Evolutionary conservation across 192 early-diverging fungal species (phyloP), one percentile per base, ranked within the genome.

Genomic region (Coemansia sp.): DNA sequence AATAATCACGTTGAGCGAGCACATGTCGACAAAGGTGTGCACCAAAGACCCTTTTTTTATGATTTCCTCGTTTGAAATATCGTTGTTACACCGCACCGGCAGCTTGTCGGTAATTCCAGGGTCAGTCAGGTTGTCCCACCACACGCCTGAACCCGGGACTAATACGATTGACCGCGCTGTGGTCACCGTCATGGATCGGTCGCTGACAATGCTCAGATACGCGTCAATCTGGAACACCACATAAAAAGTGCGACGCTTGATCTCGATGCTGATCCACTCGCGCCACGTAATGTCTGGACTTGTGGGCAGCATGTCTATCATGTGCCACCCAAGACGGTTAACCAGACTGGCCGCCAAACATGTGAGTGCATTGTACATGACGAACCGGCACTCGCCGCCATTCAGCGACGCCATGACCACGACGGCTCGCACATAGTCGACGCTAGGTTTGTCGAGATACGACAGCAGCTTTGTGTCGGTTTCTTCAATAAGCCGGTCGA

Each of bases 371-470:
- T 78, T 78, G 66, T 78, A 78, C 46, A 71, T 68, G 40, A 72
- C 58, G 17, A 72, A 78, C n/a, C 68, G 48, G 34, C 66, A 61
- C 34, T 78, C 75, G 23, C 75, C 75, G 10, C 75, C 75, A 19
- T 59, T 68, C 17, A 72, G 64, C 47, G 75, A 69, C 0, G 69
- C 66, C 31, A 78, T 68, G 1, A 78, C 22, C 2, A 72, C 66
- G 8, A 72, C 67, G 2, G 75, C 66, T 14, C 66, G 66, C 19
- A 78, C 67, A 49, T 66, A 72, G 60, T 78, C 75, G 28, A 72
- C 14, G 1, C 21, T 72, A 9, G 66, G 59, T 4, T 47, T 60
- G 42, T 66, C 66, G 2, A 78, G 62, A 7, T 64, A 64, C 46
- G 60, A 40, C 10, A 78, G 49, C 5, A 78, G 55, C 42, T 67